Evolutionary conservation across 176 grass and related monocot genomes (phyloP), one percentile per base, ranked within the genome.

Genomic region (Tillandsia fasciculata): DNA sequence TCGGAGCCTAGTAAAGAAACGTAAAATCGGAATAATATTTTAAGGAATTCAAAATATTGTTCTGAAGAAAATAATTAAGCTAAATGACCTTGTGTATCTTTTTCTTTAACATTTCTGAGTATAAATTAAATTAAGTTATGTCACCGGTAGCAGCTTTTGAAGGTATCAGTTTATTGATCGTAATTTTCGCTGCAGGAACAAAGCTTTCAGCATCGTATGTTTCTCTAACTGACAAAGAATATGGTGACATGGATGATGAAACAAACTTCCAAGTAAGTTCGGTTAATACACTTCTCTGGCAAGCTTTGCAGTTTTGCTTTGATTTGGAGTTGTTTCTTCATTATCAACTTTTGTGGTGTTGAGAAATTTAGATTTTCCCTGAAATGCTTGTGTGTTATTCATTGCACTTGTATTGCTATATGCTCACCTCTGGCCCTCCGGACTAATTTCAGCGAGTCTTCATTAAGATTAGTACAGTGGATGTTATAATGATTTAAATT

Each of bases 131-230:
- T 49, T 71, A 52, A 20, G 3, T 71, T 18, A 49, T 27, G 71
- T 69, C 33, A 42, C 33, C 33, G 33, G 33, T 42, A 42, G 14
- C 10, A 8, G 13, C 9, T 28, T 67, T 47, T 67, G 11, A 7
- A 67, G 26, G 66, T 0, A 65, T 48, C 23, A 29, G 13, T 65
- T 66, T 78, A 72, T 57, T 53, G n/a, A 63, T 71, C 63, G 10
- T 64, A 51, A 64, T 76, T 63, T 18, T 73, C 12, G 53, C 33
- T 84, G 65, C 64, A 93, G 90, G 68, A 86, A 83, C 26, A 73
- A 89, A 57, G 50, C 66, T 47, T 54, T 52, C 57, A 57, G 63
- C 59, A 50, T 79, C 27, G 22, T 83, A 89, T 73, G 52, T 75
- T 79, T 80, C 86, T 57, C 66, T 93, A 11, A 82, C 59, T 28